Base-by-base conservation (phyloP, 345 rosid species). In the Brassica rapa region DNA sequence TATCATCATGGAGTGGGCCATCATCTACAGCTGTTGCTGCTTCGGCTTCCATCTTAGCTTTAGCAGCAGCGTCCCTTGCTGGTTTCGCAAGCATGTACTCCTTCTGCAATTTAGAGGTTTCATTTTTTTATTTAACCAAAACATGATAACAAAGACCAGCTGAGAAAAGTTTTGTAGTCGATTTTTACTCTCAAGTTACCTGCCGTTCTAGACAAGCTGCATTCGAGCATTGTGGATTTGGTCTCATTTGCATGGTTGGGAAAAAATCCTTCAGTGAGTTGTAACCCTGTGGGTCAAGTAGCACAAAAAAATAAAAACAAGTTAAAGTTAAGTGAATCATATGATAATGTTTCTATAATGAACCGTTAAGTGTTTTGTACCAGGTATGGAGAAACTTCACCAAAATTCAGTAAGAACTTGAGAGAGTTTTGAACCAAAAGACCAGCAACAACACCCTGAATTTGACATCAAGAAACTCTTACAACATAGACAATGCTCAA, bases 361-460 rank as follows among this genome's bases (percentile, higher is more conserved):
- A 63, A 75, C 2, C 15, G 71, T 29, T 43, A 72, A 74, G 84
- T 49, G 62, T 59, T 66, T 33, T 25, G 75, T 90, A 93, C 98
- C 93, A 90, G 81, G 86, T 93, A 93, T 3, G 97, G 92, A 62
- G 99, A 90, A 62, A 93, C 96, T 16, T 88, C 83, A 66, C 99
- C 99, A 83, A 93, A 93, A 30, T 86, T 88, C 71, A 95, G 87
- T 72, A 95, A 81, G 80, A 86, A 88, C 85, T 93, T 93, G 43
- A 95, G 91, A 5, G 99, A 88, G 77, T 89, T 95, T 81, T 95
- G 98, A 77, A 95, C 94, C 77, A 95, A 84, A 62, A 89, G 94
- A 62, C 99, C 99, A 0, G 98, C 96, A 82, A 95, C 90, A 83
- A 95, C 99, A 81, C 97, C 98, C 98, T 93, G 91, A 71, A 77